Conservation (phyloP, 345 rosid species). For the Salix arbutifolia region DNA sequence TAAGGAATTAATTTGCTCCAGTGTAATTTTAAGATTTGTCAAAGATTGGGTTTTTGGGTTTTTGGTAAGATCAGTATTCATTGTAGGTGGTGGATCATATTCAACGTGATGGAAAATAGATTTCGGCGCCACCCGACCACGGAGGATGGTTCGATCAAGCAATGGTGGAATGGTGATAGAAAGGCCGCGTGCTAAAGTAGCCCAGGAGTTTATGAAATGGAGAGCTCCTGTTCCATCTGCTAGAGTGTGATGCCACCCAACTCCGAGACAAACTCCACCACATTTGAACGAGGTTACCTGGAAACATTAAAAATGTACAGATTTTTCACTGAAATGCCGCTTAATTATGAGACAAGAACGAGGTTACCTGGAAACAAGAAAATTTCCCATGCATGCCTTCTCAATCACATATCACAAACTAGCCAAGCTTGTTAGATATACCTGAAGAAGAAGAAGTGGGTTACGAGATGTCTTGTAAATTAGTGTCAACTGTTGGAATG, state of each 20-base stretch:
- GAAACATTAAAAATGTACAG: fast-evolving
- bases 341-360: too few relatives aligned
- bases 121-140: neutral
- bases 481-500: neutral
- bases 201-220: slow-evolving; percentile 10
- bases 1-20: neutral
- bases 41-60: neutral
- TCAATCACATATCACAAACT: too few relatives aligned
- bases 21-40: neutral
- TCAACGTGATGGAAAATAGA: neutral
- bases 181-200: neutral
- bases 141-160: slow-evolving; percentile 10
- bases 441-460: slow-evolving; percentile 1
- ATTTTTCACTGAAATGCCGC: too few relatives aligned
- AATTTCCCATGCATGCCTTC: too few relatives aligned
- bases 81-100: neutral
- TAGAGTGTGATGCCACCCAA: slow-evolving; percentile 1
- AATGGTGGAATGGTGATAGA: neutral
- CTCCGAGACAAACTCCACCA: slow-evolving; percentile 15
- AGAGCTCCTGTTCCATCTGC: neutral
- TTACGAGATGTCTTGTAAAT: neutral
- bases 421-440: neutral
- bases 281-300: slow-evolving; percentile 9
- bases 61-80: neutral
- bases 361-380: too few relatives aligned